Base-by-base conservation (phyloP, 2,329 filamentous ascomycete species). In the Cladosporium cucumerinum region DNA sequence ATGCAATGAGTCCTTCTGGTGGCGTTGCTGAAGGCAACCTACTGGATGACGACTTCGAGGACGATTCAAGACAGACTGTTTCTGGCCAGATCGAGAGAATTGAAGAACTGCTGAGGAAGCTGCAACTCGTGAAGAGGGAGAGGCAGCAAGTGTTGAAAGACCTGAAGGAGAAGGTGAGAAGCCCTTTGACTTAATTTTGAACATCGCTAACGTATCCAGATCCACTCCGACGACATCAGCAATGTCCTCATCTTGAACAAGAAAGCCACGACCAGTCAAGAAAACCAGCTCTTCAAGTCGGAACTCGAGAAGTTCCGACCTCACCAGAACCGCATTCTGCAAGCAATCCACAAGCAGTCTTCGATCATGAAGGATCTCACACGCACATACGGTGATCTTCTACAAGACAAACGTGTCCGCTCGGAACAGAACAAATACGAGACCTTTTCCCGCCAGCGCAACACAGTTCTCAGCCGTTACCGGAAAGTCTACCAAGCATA, bases 211-310 rank as follows among this genome's bases (percentile, higher is more conserved):
- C 21, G 5, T 23, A 23, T 14, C 16, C 69, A 97, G 94, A 89
- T 94, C 61, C 94, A 96, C 78, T 92, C 90, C 69, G 96, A 99
- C 74, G 96, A 99, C 73, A 99, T 99, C 68, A 97, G 93, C 5
- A 95, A 97, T 74, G 93, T 98, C 14, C 83, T 99, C 66, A 99
- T 99, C 64, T 82, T 99, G 66, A 99, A 99, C 83, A 98, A 98
- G 77, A 99, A 98, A 79, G 90, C 92, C 1, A 94, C 98, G 73
- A 86, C 92, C 23, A 96, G 92, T 73, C 94, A 95, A 72, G 95
- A 99, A 77, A 89, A 84, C 14, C 92, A 97, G 73, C 85, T 99
- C 2, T 99, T 99, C 80, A 91, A 97, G 75, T 88, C 92, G 18
- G 95, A 99, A 77, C 84, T 99, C n/a, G 94, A 98, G 78, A 99